phyloP scores from a whole-genome alignment of 345 rosid genomes.

The Angophora floribunda region DNA sequence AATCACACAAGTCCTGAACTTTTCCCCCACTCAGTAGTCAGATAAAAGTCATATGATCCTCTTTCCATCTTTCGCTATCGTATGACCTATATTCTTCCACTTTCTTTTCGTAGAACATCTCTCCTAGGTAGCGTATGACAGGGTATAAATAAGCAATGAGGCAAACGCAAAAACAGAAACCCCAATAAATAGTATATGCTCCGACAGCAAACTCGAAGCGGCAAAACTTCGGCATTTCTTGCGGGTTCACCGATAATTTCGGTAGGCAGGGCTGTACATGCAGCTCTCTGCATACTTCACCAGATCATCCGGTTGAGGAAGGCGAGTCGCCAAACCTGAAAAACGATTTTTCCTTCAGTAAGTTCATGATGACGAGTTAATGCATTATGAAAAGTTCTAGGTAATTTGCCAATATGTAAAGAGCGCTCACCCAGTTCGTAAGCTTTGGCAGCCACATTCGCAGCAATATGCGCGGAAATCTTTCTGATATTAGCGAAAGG shows the following conservation, averaged over 20 bases:
- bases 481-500: slow-evolving; percentile 81
- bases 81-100: neutral
- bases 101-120: neutral
- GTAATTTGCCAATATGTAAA: neutral
- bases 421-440: slow-evolving; percentile 73
- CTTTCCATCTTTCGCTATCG: neutral
- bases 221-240: neutral
- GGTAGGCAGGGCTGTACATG: slow-evolving; percentile 84
- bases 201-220: neutral
- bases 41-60: neutral
- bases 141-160: neutral
- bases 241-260: slow-evolving; percentile 42
- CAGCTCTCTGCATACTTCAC: slow-evolving; percentile 77
- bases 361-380: neutral
- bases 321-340: slow-evolving; percentile 78
- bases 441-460: slow-evolving; percentile 79
- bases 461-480: slow-evolving; percentile 93
- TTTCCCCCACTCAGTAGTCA: neutral
- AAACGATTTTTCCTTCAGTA: neutral
- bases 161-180: neutral
- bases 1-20: neutral
- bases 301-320: slow-evolving; percentile 72
- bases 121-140: neutral
- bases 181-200: neutral
- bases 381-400: neutral